Evolutionary conservation across 495 filamentous ascomycete genomes (phyloP), one percentile per base, ranked within the genome.

Genomic region (Trichoderma asperelloides): DNA sequence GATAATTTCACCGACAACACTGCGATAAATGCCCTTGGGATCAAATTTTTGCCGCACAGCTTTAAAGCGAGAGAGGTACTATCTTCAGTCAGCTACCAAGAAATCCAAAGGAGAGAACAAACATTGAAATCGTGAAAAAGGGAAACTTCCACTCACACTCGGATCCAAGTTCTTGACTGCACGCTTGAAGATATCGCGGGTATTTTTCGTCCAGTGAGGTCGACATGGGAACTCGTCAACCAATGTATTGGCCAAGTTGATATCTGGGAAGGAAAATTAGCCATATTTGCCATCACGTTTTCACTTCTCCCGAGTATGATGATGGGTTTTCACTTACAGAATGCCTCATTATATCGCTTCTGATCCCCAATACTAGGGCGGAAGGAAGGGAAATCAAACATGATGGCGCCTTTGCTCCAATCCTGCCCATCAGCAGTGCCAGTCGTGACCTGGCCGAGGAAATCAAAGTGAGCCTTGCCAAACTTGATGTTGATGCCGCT

Each of bases 401-500:
- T 83, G 66, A 83, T 82, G 25, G 77, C 78, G 2, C 81, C 81
- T 64, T 81, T 80, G 23, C 68, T 76, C 80, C 80, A 83, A 68
- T 81, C 79, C 28, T 71, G 78, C 39, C 73, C 74, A 62, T 78
- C 79, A 25, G 75, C 72, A 16, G 78, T 81, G 68, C 78, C 77
- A 67, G 78, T 78, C 3, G 79, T 80, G 39, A 77, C 77, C 69
- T 83, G 81, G n/a, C 81, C 80, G 15, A 83, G 70, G 51, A 83
- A 71, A 63, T 83, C 80, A 63, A 75, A 80, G 67, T 82, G 80
- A 0, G 80, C 66, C 65, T 73, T 78, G 57, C 80, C 80, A 45
- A 83, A 82, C 72, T 83, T 83, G 74, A 83, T 83, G 67, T 83
- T 83, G 67, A 83, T 81, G 13, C 81, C 80, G 62, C 78, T 81